Evolutionary conservation across 2,329 filamentous ascomycete genomes (phyloP).

Genomic region (Clarireedia hainanense): DNA sequence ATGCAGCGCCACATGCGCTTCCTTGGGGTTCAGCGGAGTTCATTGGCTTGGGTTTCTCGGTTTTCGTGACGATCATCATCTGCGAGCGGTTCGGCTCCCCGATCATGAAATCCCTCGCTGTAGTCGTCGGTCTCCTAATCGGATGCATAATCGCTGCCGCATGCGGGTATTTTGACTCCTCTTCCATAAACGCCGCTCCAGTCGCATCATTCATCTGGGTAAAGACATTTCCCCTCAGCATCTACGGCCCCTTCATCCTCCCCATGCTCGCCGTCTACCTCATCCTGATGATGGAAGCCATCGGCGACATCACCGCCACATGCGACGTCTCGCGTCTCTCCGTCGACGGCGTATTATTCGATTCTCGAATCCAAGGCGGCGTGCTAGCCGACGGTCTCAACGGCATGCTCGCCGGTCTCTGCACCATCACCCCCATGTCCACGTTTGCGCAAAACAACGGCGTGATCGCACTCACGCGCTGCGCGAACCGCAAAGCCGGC

Average conservation of each 20-base stretch:
- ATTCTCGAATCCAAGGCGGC: constrained; percentile 71
- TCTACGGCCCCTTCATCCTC: constrained; percentile 68
- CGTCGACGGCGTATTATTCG: constrained; percentile 63
- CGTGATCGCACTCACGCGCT: constrained; percentile 73
- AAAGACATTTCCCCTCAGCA: constrained; percentile 62
- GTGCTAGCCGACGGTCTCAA: constrained; percentile 72
- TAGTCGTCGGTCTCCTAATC: constrained; percentile 29
- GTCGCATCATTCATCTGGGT: constrained; percentile 72
- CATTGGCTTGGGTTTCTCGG: constrained; percentile 71
- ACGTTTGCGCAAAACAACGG: constrained; percentile 82
- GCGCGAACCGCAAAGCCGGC: constrained; percentile 72
- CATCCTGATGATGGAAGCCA: constrained; percentile 70
- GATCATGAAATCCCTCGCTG: constrained; percentile 57
- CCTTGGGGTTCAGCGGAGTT: constrained; percentile 75
- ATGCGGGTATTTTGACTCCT: constrained; percentile 68
- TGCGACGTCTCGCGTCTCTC: constrained; percentile 73
- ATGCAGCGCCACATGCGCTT: constrained; percentile 61
- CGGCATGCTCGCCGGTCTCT: constrained; percentile 65
- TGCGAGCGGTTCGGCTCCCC: constrained; percentile 76
- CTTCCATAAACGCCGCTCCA: constrained; percentile 63
- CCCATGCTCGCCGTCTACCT: constrained; percentile 64
- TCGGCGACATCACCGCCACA: constrained; percentile 73
- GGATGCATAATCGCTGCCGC: constrained; percentile 75
- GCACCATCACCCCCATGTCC: constrained; percentile 73
- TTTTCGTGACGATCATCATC: constrained; percentile 71